Base-by-base conservation (phyloP, 257 asterid species). In the Salvia miltiorrhiza region DNA sequence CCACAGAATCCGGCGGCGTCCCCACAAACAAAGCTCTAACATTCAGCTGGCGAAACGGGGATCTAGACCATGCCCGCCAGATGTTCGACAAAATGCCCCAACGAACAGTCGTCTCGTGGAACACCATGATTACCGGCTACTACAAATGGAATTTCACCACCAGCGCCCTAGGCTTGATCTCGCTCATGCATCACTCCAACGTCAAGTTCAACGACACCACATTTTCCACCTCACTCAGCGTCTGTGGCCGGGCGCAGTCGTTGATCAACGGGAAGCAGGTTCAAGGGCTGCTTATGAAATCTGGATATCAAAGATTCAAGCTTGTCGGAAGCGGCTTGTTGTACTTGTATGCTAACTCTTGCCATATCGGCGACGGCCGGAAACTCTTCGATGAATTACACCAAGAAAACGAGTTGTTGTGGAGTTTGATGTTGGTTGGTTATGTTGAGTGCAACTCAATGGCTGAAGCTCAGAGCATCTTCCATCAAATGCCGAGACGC, bases 31-130 rank as follows among this genome's bases (percentile, higher is more conserved):
- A 81, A 70, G 75, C 82, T 16, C 74, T 92, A 23, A 70, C 85
- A 0, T 0, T 3, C 2, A n/a, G 35, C 9, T 72, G 72, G 55
- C 28, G 72, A 67, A 65, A 63, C 5, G 90, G 95, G 33, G 81
- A 77, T 17, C 69, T 88, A 3, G 71, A 80, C 40, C 63, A 49
- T 10, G 96, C 95, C 33, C 93, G 92, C 69, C 72, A 61, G 0
- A 14, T 88, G 65, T 90, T 93, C 82, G 96, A 86, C 80, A 58
- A 28, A 82, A 86, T 90, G 98, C 92, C 61, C 3, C 73, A 81
- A 0, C 79, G 98, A 80, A 79, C 93, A 0, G 83, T 78, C 30
- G 90, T 85, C 41, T 86, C 98, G 2, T 93, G 96, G 96, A 93
- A 90, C 58, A 65, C 88, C 78, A 88, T 86, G 90, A 83, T 93